Evolutionary conservation across 176 grass and related monocot species (phyloP), one percentile per base, ranked within the genome.

Genomic region (Oryza meyeriana): DNA sequence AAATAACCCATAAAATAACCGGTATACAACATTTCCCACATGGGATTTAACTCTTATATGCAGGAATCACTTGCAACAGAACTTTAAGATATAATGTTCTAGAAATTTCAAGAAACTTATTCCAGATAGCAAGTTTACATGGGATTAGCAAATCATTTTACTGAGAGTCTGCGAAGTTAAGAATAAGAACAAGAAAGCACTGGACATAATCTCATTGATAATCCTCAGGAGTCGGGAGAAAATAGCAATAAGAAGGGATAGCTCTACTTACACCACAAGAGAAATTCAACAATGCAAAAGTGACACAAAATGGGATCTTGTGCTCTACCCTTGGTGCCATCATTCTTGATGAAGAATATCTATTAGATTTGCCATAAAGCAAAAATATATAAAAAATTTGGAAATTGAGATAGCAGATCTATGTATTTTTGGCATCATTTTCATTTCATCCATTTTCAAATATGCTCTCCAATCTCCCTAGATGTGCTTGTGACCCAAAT

Each of bases 131-230:
- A 45, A 24, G 6, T 44, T 40, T 62, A 64, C 30, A 29, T 28
- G 5, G 68, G 50, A 61, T 24, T 57, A 82, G 69, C 7, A 36
- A 34, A 33, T 20, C 30, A 61, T 45, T 72, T 63, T 47, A 50
- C 45, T 62, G 35, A 82, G 41, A 61, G 33, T 63, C 11, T 16
- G 33, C 25, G 30, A 62, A 39, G 76, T 35, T 61, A 79, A 79
- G 18, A 61, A 29, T 52, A 84, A 38, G 67, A 42, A 80, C 17
- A 78, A 87, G 1, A 55, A 55, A 47, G 22, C 18, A n/a, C 50
- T 55, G 50, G 50, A 22, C 20, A 2, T 55, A 13, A 55, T 48
- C 45, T 48, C 45, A 18, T 48, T 48, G 38, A 33, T 11, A 42
- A 42, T 42, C 41, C 41, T 42, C 41, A 42, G 12, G 41, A 4